These are phyloP conservation scores for Diaporthe vexans DNA, from an alignment of 2,329 filamentous ascomycete genomes.

Conservation along the genomic window DNA sequence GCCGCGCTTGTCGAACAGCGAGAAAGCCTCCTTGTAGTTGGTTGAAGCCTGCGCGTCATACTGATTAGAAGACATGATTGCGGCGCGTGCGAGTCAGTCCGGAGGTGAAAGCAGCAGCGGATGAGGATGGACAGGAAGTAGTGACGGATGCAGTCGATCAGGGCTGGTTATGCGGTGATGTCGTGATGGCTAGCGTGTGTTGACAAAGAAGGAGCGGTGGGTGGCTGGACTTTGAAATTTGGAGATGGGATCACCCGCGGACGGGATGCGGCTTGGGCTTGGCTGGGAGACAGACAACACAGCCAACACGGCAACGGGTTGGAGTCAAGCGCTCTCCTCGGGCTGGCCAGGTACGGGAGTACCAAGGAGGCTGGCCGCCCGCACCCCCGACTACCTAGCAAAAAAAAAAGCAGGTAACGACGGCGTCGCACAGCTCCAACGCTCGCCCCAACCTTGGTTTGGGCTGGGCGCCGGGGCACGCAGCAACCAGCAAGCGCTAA, in stretches of 20 bases:
- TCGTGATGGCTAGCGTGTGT: background rate
- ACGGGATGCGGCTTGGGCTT: too few relatives aligned
- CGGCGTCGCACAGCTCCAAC: too few relatives aligned
- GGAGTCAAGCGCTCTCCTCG: constrained; percentile 26
- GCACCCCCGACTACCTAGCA: too few relatives aligned
- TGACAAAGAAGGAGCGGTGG: constrained; percentile 19
- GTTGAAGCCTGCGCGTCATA: constrained; percentile 78
- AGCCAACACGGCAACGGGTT: constrained; percentile 5
- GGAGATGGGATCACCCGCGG: constrained; percentile 39
- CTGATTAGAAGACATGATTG: constrained; percentile 65
- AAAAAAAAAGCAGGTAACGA: too few relatives aligned
- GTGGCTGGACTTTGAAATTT: constrained; percentile 38
- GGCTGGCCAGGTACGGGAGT: background rate
- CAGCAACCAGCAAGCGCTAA: background rate
- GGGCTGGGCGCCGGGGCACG: background rate
- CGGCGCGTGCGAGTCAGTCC: background rate
- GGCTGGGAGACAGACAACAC: background rate
- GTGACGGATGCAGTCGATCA: constrained; percentile 3
- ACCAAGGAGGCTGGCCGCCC: too few relatives aligned
- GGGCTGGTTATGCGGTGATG: constrained; percentile 11
- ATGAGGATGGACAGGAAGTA: background rate
- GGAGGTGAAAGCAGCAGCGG: background rate
- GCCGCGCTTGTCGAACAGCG: constrained; percentile 99
- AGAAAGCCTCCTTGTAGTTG: constrained; percentile 99
- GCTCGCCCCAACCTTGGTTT: too few relatives aligned